These are phyloP conservation scores for Ceratopteris richardii DNA, from an alignment of 75 land plant species.

Conservation along the genomic window DNA sequence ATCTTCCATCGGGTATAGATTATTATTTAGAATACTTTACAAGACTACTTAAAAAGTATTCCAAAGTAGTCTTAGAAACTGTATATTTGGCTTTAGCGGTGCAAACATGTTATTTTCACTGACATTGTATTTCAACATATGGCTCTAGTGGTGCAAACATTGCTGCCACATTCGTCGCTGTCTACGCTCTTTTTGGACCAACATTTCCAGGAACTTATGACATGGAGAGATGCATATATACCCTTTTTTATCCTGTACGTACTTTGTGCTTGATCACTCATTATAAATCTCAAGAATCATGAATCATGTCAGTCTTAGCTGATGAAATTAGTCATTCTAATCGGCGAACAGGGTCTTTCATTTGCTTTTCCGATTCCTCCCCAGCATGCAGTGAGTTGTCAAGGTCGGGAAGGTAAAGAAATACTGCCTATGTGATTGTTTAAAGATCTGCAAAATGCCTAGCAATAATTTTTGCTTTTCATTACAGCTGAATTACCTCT, in stretches of 20 bases:
- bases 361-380: conserved; percentile 93
- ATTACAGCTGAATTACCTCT: conserved; percentile 70
- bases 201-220: conserved; percentile 92
- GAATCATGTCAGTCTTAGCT: neutral
- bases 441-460: neutral
- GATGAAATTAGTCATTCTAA: neutral
- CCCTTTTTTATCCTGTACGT: conserved; percentile 85
- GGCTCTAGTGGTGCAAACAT: conserved; percentile 59
- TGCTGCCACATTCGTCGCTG: conserved; percentile 86
- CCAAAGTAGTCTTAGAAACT: no score
- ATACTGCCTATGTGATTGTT: neutral
- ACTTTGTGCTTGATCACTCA: neutral
- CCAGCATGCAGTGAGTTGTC: conserved; percentile 60
- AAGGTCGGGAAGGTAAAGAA: conserved; percentile 63
- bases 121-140: no score
- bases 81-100: no score
- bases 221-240: conserved; percentile 67
- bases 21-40: no score
- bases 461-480: neutral
- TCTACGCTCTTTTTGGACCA: conserved; percentile 84
- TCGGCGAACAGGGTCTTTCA: conserved; percentile 59
- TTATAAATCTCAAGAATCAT: no score
- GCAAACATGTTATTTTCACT: no score
- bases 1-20: conserved; percentile 88
- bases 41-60: no score